Evolutionary conservation across 306 rosid genomes (phyloP).

Genomic region (Pyrus bretschneideri): DNA sequence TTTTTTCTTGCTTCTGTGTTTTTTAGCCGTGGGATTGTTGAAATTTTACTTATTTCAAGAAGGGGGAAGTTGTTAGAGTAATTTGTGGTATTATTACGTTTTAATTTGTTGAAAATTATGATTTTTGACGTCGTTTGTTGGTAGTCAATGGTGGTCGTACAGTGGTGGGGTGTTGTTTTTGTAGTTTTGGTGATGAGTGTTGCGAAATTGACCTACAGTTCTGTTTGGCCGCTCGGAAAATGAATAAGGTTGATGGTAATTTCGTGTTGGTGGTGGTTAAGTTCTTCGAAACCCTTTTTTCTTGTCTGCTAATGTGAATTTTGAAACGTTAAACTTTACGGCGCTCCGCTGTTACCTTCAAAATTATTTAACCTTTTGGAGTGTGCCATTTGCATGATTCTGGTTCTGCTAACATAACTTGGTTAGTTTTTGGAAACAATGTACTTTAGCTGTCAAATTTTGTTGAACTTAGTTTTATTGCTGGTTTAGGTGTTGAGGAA

Average conservation of each 20-base stretch:
- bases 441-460: background rate
- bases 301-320: background rate
- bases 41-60: background rate
- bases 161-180: background rate
- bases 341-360: background rate
- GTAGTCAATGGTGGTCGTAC: background rate
- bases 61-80: background rate
- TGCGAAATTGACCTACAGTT: background rate
- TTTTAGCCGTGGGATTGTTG: background rate
- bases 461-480: background rate
- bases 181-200: background rate
- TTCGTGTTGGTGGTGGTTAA: background rate
- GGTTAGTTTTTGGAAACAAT: background rate
- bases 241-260: background rate
- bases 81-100: background rate
- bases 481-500: slow-evolving; percentile 64
- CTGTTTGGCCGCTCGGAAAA: background rate
- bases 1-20: background rate
- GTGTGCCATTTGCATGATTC: background rate
- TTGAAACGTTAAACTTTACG: background rate
- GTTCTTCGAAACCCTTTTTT: background rate
- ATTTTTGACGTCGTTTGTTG: background rate
- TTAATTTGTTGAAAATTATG: background rate
- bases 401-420: background rate
- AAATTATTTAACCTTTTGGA: background rate